Conservation (phyloP, 768 basidiomycete species). For the Naganishia onofrii region DNA sequence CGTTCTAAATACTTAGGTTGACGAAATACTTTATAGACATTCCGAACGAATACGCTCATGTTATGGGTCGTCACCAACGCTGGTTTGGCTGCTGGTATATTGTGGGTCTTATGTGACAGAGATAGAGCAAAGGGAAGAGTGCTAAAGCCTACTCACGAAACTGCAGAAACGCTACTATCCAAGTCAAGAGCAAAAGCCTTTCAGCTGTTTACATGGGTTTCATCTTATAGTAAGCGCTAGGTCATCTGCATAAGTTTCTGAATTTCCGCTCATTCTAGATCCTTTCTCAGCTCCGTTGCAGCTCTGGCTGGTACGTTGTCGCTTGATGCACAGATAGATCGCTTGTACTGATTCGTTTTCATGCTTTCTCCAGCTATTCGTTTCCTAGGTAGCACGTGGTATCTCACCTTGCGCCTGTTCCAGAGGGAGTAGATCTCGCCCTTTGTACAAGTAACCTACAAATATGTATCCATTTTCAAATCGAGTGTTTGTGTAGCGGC, state of each 20-base stretch:
- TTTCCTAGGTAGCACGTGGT: constrained; percentile 74
- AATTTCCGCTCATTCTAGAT: not conserved
- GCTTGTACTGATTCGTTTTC: constrained; percentile 11
- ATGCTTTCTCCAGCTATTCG: constrained; percentile 63
- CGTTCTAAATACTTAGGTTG: constrained; percentile 48
- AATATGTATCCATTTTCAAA: not conserved
- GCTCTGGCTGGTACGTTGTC: constrained; percentile 73
- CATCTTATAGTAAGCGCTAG: constrained; percentile 61
- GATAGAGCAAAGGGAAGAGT: not conserved
- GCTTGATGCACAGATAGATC: not conserved
- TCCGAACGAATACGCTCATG: constrained; percentile 62
- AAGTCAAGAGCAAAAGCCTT: constrained; percentile 56
- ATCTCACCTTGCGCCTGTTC: constrained; percentile 81
- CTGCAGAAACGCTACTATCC: constrained; percentile 56
- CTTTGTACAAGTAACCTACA: not conserved
- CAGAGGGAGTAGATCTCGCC: constrained; percentile 68
- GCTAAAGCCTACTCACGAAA: constrained; percentile 19
- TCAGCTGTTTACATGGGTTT: constrained; percentile 87
- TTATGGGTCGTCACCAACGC: constrained; percentile 83
- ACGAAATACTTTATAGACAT: constrained; percentile 25
- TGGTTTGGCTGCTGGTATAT: constrained; percentile 70
- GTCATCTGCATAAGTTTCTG: not conserved
- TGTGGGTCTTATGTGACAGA: constrained; percentile 56
- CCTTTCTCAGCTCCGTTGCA: constrained; percentile 62
- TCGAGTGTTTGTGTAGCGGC: not conserved